These are phyloP conservation scores for Ceratocystis harringtonii DNA, from an alignment of 2,329 filamentous ascomycete species.

Conservation along the genomic window DNA sequence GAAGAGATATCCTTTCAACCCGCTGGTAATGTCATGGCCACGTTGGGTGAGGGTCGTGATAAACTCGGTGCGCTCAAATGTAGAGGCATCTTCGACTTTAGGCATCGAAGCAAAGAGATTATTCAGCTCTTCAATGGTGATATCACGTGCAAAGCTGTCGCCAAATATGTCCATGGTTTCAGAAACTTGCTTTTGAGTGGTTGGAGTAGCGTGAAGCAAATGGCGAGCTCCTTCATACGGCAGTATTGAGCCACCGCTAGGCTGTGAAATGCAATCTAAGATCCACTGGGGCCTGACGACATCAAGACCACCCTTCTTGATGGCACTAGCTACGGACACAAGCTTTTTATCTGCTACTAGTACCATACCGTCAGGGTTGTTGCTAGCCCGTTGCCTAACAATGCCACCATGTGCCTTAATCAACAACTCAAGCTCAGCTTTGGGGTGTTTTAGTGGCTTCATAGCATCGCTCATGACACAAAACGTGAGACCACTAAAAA, in stretches of 20 bases:
- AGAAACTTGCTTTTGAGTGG: slow-evolving; percentile 38
- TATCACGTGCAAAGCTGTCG: slow-evolving; percentile 68
- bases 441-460: slow-evolving; percentile 56
- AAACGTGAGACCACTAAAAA: slow-evolving; percentile 67
- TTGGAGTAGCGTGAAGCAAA: slow-evolving; percentile 49
- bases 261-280: slow-evolving; percentile 58
- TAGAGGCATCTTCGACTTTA: slow-evolving; percentile 27
- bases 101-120: slow-evolving; percentile 36
- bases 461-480: slow-evolving; percentile 67
- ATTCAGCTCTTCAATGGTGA: slow-evolving; percentile 46
- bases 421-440: slow-evolving; percentile 62
- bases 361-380: slow-evolving; percentile 37
- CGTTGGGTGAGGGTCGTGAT: slow-evolving; percentile 43
- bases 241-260: slow-evolving; percentile 45
- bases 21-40: slow-evolving; percentile 35
- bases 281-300: slow-evolving; percentile 74
- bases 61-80: slow-evolving; percentile 29
- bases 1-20: slow-evolving; percentile 39
- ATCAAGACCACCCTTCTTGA: slow-evolving; percentile 54
- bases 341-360: slow-evolving; percentile 65
- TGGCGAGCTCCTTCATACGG: slow-evolving; percentile 43
- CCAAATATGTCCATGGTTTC: slow-evolving; percentile 55
- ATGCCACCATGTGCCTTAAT: slow-evolving; percentile 72
- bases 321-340: slow-evolving; percentile 69
- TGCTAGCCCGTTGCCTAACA: slow-evolving; percentile 55